These are phyloP conservation scores for Dryas alaskensis DNA, from an alignment of 306 rosid species.

Conservation along the genomic window DNA sequence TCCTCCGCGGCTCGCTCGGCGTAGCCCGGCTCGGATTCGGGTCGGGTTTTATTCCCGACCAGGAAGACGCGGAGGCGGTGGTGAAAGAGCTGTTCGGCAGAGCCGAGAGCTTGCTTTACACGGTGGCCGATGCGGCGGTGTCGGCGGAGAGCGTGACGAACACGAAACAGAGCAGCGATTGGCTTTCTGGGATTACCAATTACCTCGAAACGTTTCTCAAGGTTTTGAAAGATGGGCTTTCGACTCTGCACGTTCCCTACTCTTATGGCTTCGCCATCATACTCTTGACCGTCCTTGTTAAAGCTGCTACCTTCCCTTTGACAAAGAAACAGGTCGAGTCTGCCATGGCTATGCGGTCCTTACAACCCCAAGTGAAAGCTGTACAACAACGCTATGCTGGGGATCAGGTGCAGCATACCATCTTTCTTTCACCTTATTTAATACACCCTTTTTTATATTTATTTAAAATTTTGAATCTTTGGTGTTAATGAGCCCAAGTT, in stretches of 20 bases:
- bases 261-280: conserved; percentile 96
- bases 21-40: conserved; percentile 58
- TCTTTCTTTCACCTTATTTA: neutral
- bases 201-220: conserved; percentile 78
- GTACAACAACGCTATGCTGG: conserved; percentile 84
- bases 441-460: neutral
- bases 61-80: conserved; percentile 41
- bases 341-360: conserved; percentile 77
- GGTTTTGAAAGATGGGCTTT: conserved; percentile 84
- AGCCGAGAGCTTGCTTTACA: conserved; percentile 77
- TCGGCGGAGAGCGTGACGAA: conserved; percentile 47
- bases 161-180: conserved; percentile 66
- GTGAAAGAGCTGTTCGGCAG: conserved; percentile 50
- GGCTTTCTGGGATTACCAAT: conserved; percentile 85
- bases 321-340: conserved; percentile 74
- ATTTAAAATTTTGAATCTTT: too few species aligned
- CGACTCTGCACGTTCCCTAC: conserved; percentile 76
- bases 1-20: conserved; percentile 58
- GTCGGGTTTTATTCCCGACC: conserved; percentile 58
- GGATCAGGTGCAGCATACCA: conserved; percentile 54
- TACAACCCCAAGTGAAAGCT: conserved; percentile 92
- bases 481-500: neutral
- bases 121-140: conserved; percentile 86
- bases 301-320: conserved; percentile 25
- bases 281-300: conserved; percentile 29